Evolutionary conservation across 805 yeast genomes (phyloP).

Genomic region (Osmozyma mogii): DNA sequence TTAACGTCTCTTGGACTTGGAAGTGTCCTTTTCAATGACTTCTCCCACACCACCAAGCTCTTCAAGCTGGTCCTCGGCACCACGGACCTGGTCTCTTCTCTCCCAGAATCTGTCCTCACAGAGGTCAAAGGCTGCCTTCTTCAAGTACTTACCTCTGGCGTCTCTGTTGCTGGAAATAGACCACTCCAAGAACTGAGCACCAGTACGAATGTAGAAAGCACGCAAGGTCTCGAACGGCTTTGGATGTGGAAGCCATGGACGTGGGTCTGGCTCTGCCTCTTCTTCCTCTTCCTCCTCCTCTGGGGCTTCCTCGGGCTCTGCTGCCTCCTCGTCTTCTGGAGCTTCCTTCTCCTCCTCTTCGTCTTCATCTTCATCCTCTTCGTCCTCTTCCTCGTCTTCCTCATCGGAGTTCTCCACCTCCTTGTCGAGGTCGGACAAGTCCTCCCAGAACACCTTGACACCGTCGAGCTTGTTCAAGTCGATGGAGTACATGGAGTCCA

Average conservation of each 20-base stretch:
- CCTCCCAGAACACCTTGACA: slow-evolving; percentile 84
- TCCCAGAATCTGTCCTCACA: slow-evolving; percentile 99
- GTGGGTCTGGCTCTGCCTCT: slow-evolving; percentile 75
- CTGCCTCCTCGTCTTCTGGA: slow-evolving; percentile 40
- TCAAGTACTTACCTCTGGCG: slow-evolving; percentile 82
- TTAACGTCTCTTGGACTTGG: slow-evolving; percentile 44
- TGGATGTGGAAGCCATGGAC: slow-evolving; percentile 98
- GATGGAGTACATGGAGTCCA: slow-evolving; percentile 80
- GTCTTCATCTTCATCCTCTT: slow-evolving; percentile 50
- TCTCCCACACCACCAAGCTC: slow-evolving; percentile 89
- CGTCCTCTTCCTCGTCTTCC: slow-evolving; percentile 67
- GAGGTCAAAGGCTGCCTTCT: slow-evolving; percentile 80
- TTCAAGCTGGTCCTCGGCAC: slow-evolving; percentile 82
- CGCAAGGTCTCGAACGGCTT: slow-evolving; percentile 83
- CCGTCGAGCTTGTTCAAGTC: slow-evolving; percentile 87
- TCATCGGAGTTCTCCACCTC: slow-evolving; percentile 56
- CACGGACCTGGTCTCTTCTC: slow-evolving; percentile 85
- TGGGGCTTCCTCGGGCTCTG: slow-evolving; percentile 61
- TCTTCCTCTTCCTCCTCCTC: slow-evolving; percentile 53
- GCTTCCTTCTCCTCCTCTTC: slow-evolving; percentile 37
- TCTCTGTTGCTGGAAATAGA: slow-evolving; percentile 80
- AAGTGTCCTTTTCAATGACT: slow-evolving; percentile 64
- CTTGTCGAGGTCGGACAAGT: slow-evolving; percentile 48
- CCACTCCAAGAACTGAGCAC: slow-evolving; percentile 87
- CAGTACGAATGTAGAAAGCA: slow-evolving; percentile 78